phyloP scores from a whole-genome alignment of 1,284 basidiomycete species.

The Ceratobasidium sp. region DNA sequence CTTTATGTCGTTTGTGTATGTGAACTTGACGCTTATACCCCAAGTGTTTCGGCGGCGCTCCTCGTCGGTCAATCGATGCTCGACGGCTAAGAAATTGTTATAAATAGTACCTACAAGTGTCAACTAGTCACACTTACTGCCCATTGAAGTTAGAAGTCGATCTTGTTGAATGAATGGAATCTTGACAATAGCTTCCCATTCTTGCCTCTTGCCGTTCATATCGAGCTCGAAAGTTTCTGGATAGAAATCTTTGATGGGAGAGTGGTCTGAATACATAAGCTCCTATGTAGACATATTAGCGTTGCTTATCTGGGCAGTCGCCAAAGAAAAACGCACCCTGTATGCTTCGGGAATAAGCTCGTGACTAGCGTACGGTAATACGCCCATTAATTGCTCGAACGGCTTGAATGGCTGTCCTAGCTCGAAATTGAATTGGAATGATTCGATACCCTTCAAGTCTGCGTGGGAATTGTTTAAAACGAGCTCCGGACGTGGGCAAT shows the following conservation, averaged over 20 bases:
- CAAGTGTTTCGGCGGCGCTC: constrained; percentile 83
- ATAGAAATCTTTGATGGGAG: constrained; percentile 95
- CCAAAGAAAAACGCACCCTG: constrained; percentile 61
- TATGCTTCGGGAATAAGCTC: constrained; percentile 89
- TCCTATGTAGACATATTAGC: constrained; percentile 63
- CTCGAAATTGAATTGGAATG: constrained; percentile 87
- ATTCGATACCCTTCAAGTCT: constrained; percentile 82
- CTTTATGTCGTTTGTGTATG: constrained; percentile 71
- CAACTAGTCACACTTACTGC: constrained; percentile 60
- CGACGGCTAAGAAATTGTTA: constrained; percentile 64
- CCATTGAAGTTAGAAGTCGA: constrained; percentile 85
- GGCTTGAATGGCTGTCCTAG: constrained; percentile 92
- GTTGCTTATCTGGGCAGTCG: not conserved
- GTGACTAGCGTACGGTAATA: constrained; percentile 89
- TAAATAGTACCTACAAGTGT: not conserved
- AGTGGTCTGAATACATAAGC: constrained; percentile 87
- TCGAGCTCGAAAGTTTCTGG: constrained; percentile 91
- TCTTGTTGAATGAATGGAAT: constrained; percentile 97
- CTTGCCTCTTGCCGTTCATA: constrained; percentile 97
- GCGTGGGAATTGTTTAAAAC: constrained; percentile 6
- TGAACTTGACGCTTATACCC: constrained; percentile 85
- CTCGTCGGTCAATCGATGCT: constrained; percentile 79
- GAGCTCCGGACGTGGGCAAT: not conserved
- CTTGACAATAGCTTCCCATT: constrained; percentile 99
- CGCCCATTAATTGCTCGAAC: constrained; percentile 98